Conservation (phyloP, 495 filamentous ascomycete species). For the Penicilliopsis zonata region DNA sequence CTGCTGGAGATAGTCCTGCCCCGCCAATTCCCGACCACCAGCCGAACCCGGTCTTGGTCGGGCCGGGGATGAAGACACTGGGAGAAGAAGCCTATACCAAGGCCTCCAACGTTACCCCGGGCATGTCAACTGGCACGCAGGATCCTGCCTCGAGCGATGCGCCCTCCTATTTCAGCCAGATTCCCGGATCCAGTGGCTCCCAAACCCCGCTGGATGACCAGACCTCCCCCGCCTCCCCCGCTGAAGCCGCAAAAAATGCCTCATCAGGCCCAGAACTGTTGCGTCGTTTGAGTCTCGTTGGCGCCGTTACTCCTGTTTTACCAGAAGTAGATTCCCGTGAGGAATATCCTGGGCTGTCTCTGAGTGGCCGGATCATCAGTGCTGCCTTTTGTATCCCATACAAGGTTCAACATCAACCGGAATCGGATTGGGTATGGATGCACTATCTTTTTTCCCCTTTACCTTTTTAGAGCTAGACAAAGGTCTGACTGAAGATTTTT, state of each 20-base stretch:
- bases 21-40: slow-evolving; percentile 17
- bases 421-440: slow-evolving; percentile 59
- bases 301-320: slow-evolving; percentile 22
- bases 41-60: slow-evolving; percentile 23
- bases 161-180: slow-evolving; percentile 19
- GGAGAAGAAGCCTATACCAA: slow-evolving; percentile 19
- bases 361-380: slow-evolving; percentile 77
- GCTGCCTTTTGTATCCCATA: slow-evolving; percentile 80
- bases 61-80: slow-evolving; percentile 20
- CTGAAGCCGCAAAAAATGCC: slow-evolving; percentile 38
- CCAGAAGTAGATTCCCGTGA: slow-evolving; percentile 46
- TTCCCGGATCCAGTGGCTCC: slow-evolving; percentile 15
- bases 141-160: slow-evolving; percentile 8
- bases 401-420: slow-evolving; percentile 50
- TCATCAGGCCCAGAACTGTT: slow-evolving; percentile 49
- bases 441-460: too few species aligned
- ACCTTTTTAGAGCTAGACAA: slow-evolving; percentile 1
- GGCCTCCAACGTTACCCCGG: slow-evolving; percentile 15
- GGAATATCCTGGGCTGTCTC: slow-evolving; percentile 51
- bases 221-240: slow-evolving; percentile 22
- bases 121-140: slow-evolving; percentile 12
- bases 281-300: slow-evolving; percentile 46
- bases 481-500: too few species aligned
- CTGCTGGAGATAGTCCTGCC: slow-evolving; percentile 16
- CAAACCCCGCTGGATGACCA: slow-evolving; percentile 8